Conservation (phyloP, 78 protist species). For the slime mould (Dictyostelium discoideum) region DNA sequence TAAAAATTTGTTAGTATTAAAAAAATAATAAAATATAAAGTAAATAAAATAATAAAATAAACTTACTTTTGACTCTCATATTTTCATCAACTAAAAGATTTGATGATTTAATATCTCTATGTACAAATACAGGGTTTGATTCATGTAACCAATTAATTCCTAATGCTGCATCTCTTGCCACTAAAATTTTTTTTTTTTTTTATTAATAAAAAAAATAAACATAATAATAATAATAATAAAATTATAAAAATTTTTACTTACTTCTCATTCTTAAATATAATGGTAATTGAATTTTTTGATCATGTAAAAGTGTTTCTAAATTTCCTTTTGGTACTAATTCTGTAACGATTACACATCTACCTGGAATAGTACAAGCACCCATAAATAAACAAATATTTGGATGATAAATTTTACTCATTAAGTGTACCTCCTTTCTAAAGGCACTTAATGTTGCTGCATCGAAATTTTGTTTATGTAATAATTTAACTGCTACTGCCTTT, state of each 20-base stretch:
- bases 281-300: conserved; percentile 71
- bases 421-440: conserved; percentile 79
- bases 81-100: conserved; percentile 82
- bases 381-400: conserved; percentile 84
- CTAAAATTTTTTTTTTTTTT: not conserved
- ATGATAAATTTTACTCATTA: conserved; percentile 83
- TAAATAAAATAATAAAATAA: not conserved
- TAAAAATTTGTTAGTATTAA: conserved; percentile 12
- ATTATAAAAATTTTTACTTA: not conserved
- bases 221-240: not conserved
- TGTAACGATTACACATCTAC: conserved; percentile 81
- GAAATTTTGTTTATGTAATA: conserved; percentile 80
- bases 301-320: conserved; percentile 82
- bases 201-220: not conserved
- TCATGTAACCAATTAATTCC: conserved; percentile 86
- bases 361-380: conserved; percentile 88
- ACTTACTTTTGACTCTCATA: conserved; percentile 74
- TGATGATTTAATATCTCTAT: conserved; percentile 86
- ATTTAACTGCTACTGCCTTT: conserved; percentile 84
- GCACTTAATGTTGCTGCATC: conserved; percentile 79
- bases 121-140: conserved; percentile 85
- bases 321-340: conserved; percentile 82
- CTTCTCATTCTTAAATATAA: conserved; percentile 83
- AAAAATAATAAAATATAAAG: not conserved
- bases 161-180: conserved; percentile 87